These are phyloP conservation scores for Podaxis sp. DNA, from an alignment of 768 basidiomycete species.

Conservation along the genomic window DNA sequence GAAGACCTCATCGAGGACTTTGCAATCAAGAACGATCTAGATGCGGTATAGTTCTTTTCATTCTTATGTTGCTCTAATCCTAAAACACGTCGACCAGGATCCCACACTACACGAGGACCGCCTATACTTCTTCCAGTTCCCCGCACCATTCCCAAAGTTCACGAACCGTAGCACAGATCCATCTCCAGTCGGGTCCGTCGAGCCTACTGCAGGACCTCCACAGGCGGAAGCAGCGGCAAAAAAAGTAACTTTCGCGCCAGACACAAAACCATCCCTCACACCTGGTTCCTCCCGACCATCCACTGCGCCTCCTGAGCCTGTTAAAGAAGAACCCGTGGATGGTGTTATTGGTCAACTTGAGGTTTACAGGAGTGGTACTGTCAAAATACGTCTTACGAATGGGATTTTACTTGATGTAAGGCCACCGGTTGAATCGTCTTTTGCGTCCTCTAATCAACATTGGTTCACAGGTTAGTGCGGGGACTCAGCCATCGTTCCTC, in stretches of 20 bases:
- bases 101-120: slow-evolving; percentile 55
- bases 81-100: slow-evolving; percentile 36
- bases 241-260: slow-evolving; percentile 65
- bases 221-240: slow-evolving; percentile 27
- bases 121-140: slow-evolving; percentile 91
- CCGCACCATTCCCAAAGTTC: slow-evolving; percentile 79
- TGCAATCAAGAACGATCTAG: slow-evolving; percentile 35
- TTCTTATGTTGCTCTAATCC: slow-evolving; percentile 4
- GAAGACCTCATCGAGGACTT: slow-evolving; percentile 79
- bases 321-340: slow-evolving; percentile 47
- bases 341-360: slow-evolving; percentile 85
- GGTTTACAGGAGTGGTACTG: slow-evolving; percentile 79
- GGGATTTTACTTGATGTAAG: slow-evolving; percentile 83
- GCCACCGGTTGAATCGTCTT: slow-evolving; percentile 14
- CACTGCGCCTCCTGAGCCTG: slow-evolving; percentile 26
- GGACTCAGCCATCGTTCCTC: slow-evolving; percentile 83
- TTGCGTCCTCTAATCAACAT: background rate
- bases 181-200: slow-evolving; percentile 28
- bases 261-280: slow-evolving; percentile 45
- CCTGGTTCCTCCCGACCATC: slow-evolving; percentile 30
- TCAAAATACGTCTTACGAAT: slow-evolving; percentile 83
- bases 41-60: slow-evolving; percentile 35
- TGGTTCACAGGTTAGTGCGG: slow-evolving; percentile 66
- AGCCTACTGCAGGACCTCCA: background rate
- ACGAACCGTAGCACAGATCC: slow-evolving; percentile 17